Conservation (phyloP, 2,329 filamentous ascomycete species). For the Rhinocladiella similis region DNA sequence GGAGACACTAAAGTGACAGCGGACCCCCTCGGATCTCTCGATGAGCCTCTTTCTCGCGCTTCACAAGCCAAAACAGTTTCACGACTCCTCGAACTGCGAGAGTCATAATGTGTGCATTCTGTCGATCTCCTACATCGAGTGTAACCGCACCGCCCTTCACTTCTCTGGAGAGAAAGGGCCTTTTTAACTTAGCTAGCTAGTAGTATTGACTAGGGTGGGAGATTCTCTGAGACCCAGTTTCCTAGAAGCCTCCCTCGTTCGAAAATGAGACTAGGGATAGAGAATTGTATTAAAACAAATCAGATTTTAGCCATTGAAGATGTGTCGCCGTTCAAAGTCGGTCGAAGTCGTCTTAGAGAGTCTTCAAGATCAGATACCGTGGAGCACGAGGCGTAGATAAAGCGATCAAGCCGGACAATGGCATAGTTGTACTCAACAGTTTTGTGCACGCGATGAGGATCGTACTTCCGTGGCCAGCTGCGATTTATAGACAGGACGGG, state of each 20-base stretch:
- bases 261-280: no score
- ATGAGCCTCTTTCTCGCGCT: slow-evolving; percentile 23
- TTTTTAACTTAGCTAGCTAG: no score
- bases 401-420: slow-evolving; percentile 37
- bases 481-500: slow-evolving; percentile 31
- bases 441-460: slow-evolving; percentile 30
- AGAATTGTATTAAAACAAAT: no score
- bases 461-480: slow-evolving; percentile 33
- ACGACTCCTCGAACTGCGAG: slow-evolving; percentile 40
- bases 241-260: no score
- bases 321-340: no score
- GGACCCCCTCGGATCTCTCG: slow-evolving; percentile 25
- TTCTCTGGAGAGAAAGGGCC: slow-evolving; percentile 30
- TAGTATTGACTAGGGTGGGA: no score
- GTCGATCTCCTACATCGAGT: slow-evolving; percentile 32
- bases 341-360: slow-evolving; percentile 5
- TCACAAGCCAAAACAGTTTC: slow-evolving; percentile 41
- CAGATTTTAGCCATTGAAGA: no score
- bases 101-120: slow-evolving; percentile 34
- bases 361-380: slow-evolving; percentile 8
- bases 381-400: slow-evolving; percentile 35
- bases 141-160: slow-evolving; percentile 28
- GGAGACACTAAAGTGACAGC: no score
- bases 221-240: no score
- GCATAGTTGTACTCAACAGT: slow-evolving; percentile 30